Evolutionary conservation across 306 rosid species (phyloP).

Genomic region (Vicia faba): DNA sequence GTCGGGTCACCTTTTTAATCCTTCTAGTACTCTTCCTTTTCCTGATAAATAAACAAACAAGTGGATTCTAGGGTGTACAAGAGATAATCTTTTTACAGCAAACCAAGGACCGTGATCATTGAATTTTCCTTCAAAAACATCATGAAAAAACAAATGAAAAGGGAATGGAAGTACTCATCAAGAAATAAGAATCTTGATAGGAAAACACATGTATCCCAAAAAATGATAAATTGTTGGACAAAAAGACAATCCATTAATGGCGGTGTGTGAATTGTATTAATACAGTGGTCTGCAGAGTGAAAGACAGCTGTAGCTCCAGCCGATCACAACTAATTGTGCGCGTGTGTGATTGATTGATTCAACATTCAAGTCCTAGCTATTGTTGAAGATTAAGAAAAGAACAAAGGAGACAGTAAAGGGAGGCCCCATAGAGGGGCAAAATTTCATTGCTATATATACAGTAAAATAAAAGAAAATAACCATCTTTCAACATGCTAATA

Average conservation of each 20-base stretch:
- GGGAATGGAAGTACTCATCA: background rate
- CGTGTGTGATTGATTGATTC: no score
- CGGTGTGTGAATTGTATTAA: slow-evolving; percentile 31
- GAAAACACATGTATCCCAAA: background rate
- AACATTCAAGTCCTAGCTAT: slow-evolving; percentile 31
- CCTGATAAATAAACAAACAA: slow-evolving; percentile 7
- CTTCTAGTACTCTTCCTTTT: background rate
- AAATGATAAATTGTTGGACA: slow-evolving; percentile 4
- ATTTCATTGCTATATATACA: slow-evolving; percentile 50
- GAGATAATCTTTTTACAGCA: slow-evolving; percentile 9
- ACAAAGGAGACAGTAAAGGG: slow-evolving; percentile 23
- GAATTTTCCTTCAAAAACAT: slow-evolving; percentile 21
- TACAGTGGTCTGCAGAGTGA: slow-evolving; percentile 21
- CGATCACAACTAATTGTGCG: background rate
- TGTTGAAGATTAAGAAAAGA: slow-evolving; percentile 30
- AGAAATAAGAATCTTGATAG: slow-evolving; percentile 12
- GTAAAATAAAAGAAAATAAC: slow-evolving; percentile 36
- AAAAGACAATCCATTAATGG: slow-evolving; percentile 31
- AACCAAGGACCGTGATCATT: slow-evolving; percentile 6
- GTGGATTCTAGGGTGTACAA: background rate
- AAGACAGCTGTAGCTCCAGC: slow-evolving; percentile 26
- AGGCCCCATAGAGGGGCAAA: background rate
- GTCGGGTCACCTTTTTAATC: slow-evolving; percentile 3
- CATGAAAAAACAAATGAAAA: background rate
- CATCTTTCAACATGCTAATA: slow-evolving; percentile 35